Base-by-base conservation (phyloP, 1,284 basidiomycete species). In the Ganoderma multipileum region DNA sequence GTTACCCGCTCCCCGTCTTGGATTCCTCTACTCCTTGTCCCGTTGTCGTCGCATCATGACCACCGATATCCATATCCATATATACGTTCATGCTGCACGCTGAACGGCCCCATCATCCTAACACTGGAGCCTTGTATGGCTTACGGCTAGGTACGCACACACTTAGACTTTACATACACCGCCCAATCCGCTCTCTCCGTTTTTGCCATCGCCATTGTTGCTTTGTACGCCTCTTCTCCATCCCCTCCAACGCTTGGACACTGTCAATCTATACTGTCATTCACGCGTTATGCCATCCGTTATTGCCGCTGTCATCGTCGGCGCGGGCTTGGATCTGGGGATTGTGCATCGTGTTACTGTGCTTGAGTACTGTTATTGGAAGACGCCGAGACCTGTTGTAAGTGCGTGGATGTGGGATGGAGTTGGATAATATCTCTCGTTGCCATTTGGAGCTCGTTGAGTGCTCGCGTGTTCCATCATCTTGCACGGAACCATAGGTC, bases 301-400 rank as follows among this genome's bases (percentile, higher is more conserved):
- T 30, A 7, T 18, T 5, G 41, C 16, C 18, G 9, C 18, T 42
- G 30, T n/a, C 11, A 11, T 23, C 38, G 26, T 28, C 41, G 39
- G 9, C 60, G 41, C 3, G n/a, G 26, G 16, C 26, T 16, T 23
- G 36, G 38, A 14, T 26, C 39, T 64, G 38, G 63, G 52, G 41
- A 23, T 26, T 36, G 42, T 52, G 52, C 39, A 55, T 64, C 26
- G 23, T 55, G 47, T 63, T 59, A 8, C 26, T 30, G 47, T 50
- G 60, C 28, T 38, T 12, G 61, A 50, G 61, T 52, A 63, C n/a
- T 33, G 44, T 44, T 47, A 61, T 61, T 50, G 47, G 42, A 52
- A 52, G 30, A 54, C 52, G 9, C 30, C 26, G 16, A 57, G 30
- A 6, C 30, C 28, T 60, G 58, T 60, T 60, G 38, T 60, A 63